Base-by-base conservation (phyloP, 306 rosid species). In the Cyamopsis tetragonoloba region DNA sequence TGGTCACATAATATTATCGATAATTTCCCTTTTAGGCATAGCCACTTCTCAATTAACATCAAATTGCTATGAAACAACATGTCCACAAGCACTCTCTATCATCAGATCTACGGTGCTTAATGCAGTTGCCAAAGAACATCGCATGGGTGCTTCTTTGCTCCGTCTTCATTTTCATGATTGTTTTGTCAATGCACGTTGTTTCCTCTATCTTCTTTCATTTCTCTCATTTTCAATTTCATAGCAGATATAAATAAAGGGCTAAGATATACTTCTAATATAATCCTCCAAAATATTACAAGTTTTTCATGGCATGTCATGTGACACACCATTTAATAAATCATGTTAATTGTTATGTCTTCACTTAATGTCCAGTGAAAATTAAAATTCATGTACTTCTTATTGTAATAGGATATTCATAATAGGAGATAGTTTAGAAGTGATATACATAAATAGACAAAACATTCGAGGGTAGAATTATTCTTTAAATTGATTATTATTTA, bases 111-210 rank as follows among this genome's bases (percentile, higher is more conserved):
- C 83, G 26, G 87, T 76, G 19, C 1, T 12, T 1, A 15, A 39
- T 39, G 87, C 87, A 17, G 85, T 83, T 43, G 4, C 19, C 58
- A 77, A 77, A 72, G 85, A 83, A 30, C 76, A 59, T 6, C 87
- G 87, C 34, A 83, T 83, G 85, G 87, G 87, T 11, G 87, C 80
- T 1, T 83, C 87, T 22, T 71, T 77, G 76, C 86, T 82, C 7
- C 86, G 86, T 47, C 86, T 78, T 39, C 86, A 74, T 78, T 81
- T 82, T 68, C 82, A 77, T 37, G 82, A 77, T 44, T 77, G 82
- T 51, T 82, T 82, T 30, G 81, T 82, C 32, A 74, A 82, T 65
- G 86, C 71, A 82, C 6, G 80, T 62, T 71, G 58, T 41, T 65
- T 46, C 28, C 14, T 17, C 15, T 43, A 17, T 24, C 18, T 20